phyloP scores from a whole-genome alignment of 202 grass and related monocot species.

The Miscanthus sacchariflorus region DNA sequence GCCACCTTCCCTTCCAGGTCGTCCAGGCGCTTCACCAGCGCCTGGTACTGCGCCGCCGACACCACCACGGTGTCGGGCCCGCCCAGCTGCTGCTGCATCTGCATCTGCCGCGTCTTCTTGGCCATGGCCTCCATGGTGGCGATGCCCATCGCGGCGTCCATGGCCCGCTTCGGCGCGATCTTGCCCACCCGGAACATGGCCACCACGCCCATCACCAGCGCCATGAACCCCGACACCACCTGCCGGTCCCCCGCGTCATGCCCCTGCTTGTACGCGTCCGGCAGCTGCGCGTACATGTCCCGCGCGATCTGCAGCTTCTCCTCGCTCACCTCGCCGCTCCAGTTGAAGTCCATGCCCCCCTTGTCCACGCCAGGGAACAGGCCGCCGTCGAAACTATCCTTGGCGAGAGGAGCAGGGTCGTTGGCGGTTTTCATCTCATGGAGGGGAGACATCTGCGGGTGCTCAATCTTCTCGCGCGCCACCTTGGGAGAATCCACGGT shows the following conservation, averaged over 20 bases:
- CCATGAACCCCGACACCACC: conserved; percentile 81
- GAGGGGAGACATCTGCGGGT: conserved; percentile 83
- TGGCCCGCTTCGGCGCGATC: conserved; percentile 65
- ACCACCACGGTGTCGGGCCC: conserved; percentile 44
- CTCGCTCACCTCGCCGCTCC: conserved; percentile 59
- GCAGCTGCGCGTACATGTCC: conserved; percentile 59
- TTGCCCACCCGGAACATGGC: conserved; percentile 80
- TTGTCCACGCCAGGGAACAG: conserved; percentile 37
- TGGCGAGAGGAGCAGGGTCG: conserved; percentile 47
- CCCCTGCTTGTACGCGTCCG: conserved; percentile 69
- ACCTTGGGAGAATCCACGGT: conserved; percentile 40
- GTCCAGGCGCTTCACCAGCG: conserved; percentile 63
- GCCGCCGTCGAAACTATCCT: conserved; percentile 41
- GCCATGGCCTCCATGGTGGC: conserved; percentile 60
- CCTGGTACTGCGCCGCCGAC: conserved; percentile 66
- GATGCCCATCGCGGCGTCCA: conserved; percentile 59
- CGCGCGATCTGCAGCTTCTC: conserved; percentile 64
- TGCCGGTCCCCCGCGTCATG: conserved; percentile 53
- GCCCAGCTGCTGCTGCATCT: conserved; percentile 29
- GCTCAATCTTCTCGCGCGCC: conserved; percentile 61
- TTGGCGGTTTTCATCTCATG: conserved; percentile 59
- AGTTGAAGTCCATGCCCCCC: conserved; percentile 47
- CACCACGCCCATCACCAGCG: conserved; percentile 91
- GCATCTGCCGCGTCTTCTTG: conserved; percentile 59
- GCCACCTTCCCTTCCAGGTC: conserved; percentile 87